Percentiles rank a stretch among this genome's conserved stretches.
Conservation (phyloP, 345 rosid genomes). For the Hibiscus syriacus region DNA sequence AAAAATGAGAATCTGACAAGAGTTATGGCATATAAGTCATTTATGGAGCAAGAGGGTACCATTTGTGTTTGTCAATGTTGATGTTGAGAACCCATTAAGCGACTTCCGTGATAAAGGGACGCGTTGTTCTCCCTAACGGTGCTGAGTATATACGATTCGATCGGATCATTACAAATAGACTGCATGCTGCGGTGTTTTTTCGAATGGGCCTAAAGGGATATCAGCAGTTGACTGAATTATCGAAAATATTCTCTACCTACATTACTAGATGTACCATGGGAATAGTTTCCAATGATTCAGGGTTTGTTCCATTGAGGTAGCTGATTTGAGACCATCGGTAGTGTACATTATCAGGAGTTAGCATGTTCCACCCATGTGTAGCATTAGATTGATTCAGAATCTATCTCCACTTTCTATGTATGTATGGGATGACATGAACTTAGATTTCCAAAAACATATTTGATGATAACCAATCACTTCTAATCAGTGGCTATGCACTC, state of each 20-base stretch:
- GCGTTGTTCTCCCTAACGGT: no score
- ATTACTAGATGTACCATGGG: slow-evolving; percentile 3
- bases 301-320: background rate
- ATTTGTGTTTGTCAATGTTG: no score
- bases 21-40: no score
- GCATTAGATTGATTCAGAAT: background rate
- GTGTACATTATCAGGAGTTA: slow-evolving; percentile 14
- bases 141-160: no score
- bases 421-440: background rate
- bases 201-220: background rate
- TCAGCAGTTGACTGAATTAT: background rate
- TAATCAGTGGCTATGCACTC: no score
- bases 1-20: no score
- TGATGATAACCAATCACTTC: background rate
- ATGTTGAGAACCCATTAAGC: no score
- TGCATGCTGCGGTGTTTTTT: no score
- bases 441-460: background rate
- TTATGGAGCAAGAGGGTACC: no score
- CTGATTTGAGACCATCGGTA: slow-evolving; percentile 14
- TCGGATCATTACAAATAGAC: no score
- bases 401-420: slow-evolving; percentile 5
- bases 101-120: no score
- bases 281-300: background rate
- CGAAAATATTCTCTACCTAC: background rate
- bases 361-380: background rate